Conservation (phyloP, 108 stramenopile species). For the Pinguiococcus pyrenoidosus region DNA sequence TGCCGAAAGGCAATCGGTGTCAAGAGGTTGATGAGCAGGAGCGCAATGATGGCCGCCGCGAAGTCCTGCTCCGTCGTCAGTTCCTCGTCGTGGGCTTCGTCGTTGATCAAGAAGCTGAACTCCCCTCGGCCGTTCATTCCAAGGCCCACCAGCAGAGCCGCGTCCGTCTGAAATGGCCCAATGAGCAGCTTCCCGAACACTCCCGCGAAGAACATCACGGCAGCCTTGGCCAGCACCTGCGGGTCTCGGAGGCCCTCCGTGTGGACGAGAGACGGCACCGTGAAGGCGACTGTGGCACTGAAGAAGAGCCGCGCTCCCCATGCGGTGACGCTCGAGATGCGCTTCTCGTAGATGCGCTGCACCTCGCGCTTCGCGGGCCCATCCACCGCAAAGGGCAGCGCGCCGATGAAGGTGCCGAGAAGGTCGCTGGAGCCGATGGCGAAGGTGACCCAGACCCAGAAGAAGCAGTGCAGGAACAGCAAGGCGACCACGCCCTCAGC, state of each 20-base stretch:
- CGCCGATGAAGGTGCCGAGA: conserved; percentile 14
- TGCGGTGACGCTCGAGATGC: conserved; percentile 8
- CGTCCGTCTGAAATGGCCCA: too few relatives aligned
- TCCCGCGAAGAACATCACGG: conserved; percentile 8
- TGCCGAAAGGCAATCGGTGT: conserved; percentile 13
- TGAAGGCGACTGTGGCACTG: conserved; percentile 17
- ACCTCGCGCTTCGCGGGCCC: conserved; percentile 9
- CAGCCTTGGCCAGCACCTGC: conserved; percentile 8
- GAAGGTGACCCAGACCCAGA: too few relatives aligned
- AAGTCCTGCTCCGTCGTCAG: conserved; percentile 7
- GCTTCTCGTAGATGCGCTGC: not conserved
- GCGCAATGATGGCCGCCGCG: conserved; percentile 22
- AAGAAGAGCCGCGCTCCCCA: conserved; percentile 21
- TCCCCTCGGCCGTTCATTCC: conserved; percentile 24
- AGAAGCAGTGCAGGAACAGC: conserved; percentile 2
- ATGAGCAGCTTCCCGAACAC: conserved; percentile 9
- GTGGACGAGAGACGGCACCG: conserved; percentile 12
- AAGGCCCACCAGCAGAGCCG: too few relatives aligned
- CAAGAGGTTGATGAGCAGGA: conserved; percentile 9
- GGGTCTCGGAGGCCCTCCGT: conserved; percentile 9
- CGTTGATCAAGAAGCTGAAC: conserved; percentile 15
- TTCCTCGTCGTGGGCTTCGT: conserved; percentile 6
- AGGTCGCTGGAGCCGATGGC: conserved; percentile 6
- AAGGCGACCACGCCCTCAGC: conserved; percentile 3
- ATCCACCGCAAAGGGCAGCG: conserved; percentile 6